These are phyloP conservation scores for Leucoagaricus sp. DNA, from an alignment of 1,284 basidiomycete species.

Conservation along the genomic window DNA sequence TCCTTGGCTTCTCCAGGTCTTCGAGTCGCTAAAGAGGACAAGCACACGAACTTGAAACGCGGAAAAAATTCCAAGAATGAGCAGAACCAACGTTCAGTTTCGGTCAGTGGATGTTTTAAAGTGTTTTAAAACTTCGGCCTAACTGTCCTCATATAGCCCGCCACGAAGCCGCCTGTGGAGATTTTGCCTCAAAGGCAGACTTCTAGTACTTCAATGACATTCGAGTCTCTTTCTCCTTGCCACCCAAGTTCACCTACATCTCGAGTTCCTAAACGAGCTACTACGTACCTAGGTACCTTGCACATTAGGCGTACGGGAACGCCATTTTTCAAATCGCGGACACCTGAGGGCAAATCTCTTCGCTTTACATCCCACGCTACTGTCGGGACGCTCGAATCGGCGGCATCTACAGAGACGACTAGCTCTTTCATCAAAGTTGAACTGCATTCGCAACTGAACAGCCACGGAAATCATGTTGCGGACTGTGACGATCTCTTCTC, in stretches of 20 bases:
- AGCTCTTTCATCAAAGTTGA: neutral
- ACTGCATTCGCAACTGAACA: neutral
- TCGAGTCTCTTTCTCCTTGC: neutral
- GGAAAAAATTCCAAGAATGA: conserved; percentile 37
- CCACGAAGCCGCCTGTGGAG: neutral
- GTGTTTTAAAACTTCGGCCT: neutral
- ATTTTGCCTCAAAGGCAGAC: neutral
- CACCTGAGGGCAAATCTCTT: too few species aligned
- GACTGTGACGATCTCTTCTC: neutral
- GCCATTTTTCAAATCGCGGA: too few species aligned
- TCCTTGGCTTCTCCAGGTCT: conserved; percentile 46
- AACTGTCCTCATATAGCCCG: neutral
- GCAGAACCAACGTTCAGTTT: neutral
- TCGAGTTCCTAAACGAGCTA: conserved; percentile 1
- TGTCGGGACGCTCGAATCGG: neutral
- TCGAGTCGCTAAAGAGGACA: conserved; percentile 68
- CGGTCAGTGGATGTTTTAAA: neutral
- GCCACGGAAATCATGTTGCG: neutral
- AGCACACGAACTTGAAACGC: conserved; percentile 48
- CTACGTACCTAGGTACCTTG: conserved; percentile 1
- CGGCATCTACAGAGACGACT: neutral
- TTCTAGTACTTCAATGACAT: too few species aligned
- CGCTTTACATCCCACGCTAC: too few species aligned
- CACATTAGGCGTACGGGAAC: neutral
- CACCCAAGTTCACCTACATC: neutral